A percentile compares a stretch with the other conserved stretches of the same genome.
Evolutionary conservation across 1,139 yeast genomes (phyloP).

Genomic region (Saccharomyces hybrid): DNA sequence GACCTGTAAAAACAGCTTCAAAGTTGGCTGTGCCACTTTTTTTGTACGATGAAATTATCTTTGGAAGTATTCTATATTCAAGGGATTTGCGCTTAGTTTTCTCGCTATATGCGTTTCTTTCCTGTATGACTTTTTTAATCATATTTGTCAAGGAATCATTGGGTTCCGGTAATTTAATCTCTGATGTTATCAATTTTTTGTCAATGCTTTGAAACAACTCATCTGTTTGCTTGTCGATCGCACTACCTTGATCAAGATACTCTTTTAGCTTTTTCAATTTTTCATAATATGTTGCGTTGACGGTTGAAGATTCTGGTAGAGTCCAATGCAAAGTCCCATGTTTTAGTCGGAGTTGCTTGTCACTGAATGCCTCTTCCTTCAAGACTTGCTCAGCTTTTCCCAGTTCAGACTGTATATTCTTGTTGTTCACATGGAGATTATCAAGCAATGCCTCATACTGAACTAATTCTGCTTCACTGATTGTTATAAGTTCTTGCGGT

Average conservation of each 20-base stretch:
- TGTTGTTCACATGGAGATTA: slow-evolving; percentile 12
- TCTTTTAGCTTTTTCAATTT: slow-evolving; percentile 40
- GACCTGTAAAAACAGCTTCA: slow-evolving; percentile 35
- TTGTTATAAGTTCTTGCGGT: slow-evolving; percentile 4
- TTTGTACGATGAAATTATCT: slow-evolving; percentile 43
- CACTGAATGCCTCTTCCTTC: slow-evolving; percentile 48
- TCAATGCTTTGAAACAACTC: slow-evolving; percentile 27
- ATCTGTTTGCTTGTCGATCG: slow-evolving; percentile 45
- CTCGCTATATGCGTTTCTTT: slow-evolving; percentile 35
- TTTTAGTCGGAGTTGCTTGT: slow-evolving; percentile 41
- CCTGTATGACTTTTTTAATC: slow-evolving; percentile 19
- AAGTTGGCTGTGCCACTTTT: slow-evolving; percentile 27
- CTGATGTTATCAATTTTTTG: slow-evolving; percentile 27
- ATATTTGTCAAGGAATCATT: slow-evolving; percentile 20
- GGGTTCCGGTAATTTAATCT: slow-evolving; percentile 18
- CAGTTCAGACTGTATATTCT: slow-evolving; percentile 16
- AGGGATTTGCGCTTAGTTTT: slow-evolving; percentile 40
- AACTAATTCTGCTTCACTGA: slow-evolving; percentile 8
- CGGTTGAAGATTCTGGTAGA: slow-evolving; percentile 36
- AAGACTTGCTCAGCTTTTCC: slow-evolving; percentile 44
- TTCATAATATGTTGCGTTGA: slow-evolving; percentile 35
- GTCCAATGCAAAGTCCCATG: slow-evolving; percentile 49
- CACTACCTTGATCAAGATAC: slow-evolving; percentile 51
- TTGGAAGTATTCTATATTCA: slow-evolving; percentile 45
- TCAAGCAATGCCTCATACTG: slow-evolving; percentile 11